A percentile compares a stretch with the other conserved stretches of the same genome.
Evolutionary conservation across 306 rosid species (phyloP).

Genomic region (Pachyrhizus erosus): DNA sequence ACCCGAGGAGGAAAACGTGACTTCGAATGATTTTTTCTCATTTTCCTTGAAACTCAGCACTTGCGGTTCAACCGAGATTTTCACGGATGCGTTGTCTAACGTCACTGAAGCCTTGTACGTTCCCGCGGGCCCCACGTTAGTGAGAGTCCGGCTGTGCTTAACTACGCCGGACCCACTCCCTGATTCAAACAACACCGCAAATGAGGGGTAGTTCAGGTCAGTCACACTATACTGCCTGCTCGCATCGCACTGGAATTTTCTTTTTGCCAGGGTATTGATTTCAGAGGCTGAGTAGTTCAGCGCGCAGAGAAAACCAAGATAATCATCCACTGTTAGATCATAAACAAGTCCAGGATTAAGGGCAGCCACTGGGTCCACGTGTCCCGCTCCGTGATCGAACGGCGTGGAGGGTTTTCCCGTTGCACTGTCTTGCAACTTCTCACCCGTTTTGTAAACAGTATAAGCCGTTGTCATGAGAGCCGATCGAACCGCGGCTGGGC

Average conservation of each 20-base stretch:
- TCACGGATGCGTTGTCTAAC: constrained; percentile 53
- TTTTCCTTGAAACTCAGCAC: constrained; percentile 61
- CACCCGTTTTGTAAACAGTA: constrained; percentile 65
- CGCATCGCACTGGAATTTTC: constrained; percentile 66
- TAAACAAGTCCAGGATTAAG: constrained; percentile 83
- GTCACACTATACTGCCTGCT: constrained; percentile 66
- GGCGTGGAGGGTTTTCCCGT: constrained; percentile 79
- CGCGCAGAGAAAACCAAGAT: constrained; percentile 74
- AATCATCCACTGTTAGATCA: constrained; percentile 72
- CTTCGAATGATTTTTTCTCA: constrained; percentile 73
- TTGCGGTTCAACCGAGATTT: constrained; percentile 72
- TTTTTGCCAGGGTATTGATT: constrained; percentile 58
- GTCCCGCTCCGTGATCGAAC: constrained; percentile 89
- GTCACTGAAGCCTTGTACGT: constrained; percentile 65
- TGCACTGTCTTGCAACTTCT: constrained; percentile 61
- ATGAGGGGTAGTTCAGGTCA: constrained; percentile 85
- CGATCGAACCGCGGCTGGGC: constrained; percentile 84
- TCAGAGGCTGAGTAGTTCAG: constrained; percentile 60
- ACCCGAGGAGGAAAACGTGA: constrained; percentile 59
- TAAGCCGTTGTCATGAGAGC: constrained; percentile 96
- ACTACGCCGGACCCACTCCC: constrained; percentile 46
- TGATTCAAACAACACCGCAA: constrained; percentile 60
- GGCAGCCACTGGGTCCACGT: constrained; percentile 81
- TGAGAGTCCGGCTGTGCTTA: constrained; percentile 64
- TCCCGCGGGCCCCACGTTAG: constrained; percentile 83